Evolutionary conservation across 495 filamentous ascomycete species (phyloP), one percentile per base, ranked within the genome.

Genomic region (Pyrenula massariospora): DNA sequence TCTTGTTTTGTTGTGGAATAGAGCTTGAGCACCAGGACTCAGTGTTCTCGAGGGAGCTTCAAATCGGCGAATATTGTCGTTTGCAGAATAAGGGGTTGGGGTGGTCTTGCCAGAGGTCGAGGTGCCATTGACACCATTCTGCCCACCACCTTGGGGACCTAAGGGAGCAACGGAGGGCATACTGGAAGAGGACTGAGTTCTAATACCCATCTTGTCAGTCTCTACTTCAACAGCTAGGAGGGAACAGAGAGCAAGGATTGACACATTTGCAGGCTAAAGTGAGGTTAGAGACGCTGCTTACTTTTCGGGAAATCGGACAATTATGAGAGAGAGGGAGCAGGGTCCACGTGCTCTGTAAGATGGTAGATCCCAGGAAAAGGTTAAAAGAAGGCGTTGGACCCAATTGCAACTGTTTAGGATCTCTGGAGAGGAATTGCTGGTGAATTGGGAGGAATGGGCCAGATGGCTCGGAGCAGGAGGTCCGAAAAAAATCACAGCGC

Each of bases 1-100:
- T 94, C 93, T 81, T 71, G 93, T 96, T 86, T 96, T 97, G 75
- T 88, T 83, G 80, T 92, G 92, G 86, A 97, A 98, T 59, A 98
- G 85, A 55, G 88, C 84, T 57, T 81, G 72, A 56, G 84, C 82
- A 63, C 83, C 83, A 57, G 93, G 93, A 77, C 88, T 95, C 74
- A 91, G 73, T 56, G 89, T 88, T 65, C 93, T 84, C 75, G 89
- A 95, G 57, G 94, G 92, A 65, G 93, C 89, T 58, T 83, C 81
- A 75, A 98, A 98, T 57, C 93, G 90, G 66, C 85, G 87, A 77
- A 98, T 98, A 77, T 96, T 97, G 75, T 98, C 93, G 77, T 98
- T 96, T 65, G 90, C 90, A 68, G 85, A 89, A 55, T 77, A 60
- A 21, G 25, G 48, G 24, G 24, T 20, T 8, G 31, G 31, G 3